These are phyloP conservation scores for Corchorus olitorius DNA, from an alignment of 345 rosid genomes.

Conservation along the genomic window DNA sequence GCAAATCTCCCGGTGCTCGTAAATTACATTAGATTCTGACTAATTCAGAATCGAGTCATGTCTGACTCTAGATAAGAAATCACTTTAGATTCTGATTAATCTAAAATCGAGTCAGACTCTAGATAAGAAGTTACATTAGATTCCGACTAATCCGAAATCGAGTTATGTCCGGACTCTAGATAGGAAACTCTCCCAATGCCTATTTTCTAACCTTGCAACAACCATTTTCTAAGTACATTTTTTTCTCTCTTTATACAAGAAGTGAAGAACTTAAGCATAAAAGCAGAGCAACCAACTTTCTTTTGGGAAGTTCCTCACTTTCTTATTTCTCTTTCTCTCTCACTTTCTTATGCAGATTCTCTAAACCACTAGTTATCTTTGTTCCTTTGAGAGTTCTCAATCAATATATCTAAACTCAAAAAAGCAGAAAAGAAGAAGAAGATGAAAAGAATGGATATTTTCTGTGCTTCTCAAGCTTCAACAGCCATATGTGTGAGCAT, in stretches of 20 bases:
- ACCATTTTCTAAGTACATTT: no score
- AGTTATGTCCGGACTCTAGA: no score
- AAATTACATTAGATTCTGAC: no score
- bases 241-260: not conserved
- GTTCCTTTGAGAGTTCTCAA: constrained; percentile 1
- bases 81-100: no score
- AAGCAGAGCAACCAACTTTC: constrained; percentile 25
- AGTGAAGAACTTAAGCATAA: constrained; percentile 14
- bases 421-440: not conserved
- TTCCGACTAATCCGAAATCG: no score
- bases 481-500: constrained; percentile 69
- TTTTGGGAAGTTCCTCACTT: constrained; percentile 23
- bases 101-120: no score
- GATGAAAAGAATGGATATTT: constrained; percentile 57
- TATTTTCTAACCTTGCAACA: no score
- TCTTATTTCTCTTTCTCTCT: constrained; percentile 12
- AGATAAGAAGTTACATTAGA: not conserved
- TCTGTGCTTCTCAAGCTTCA: constrained; percentile 88
- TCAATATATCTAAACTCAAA: constrained; percentile 16
- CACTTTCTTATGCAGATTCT: constrained; percentile 35
- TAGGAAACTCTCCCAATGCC: no score
- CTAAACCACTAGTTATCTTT: constrained; percentile 23
- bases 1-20: no score
- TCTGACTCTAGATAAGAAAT: no score
- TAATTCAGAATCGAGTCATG: no score